These are phyloP conservation scores for Filobasidium wieringae DNA, from an alignment of 768 basidiomycete species.

Conservation along the genomic window DNA sequence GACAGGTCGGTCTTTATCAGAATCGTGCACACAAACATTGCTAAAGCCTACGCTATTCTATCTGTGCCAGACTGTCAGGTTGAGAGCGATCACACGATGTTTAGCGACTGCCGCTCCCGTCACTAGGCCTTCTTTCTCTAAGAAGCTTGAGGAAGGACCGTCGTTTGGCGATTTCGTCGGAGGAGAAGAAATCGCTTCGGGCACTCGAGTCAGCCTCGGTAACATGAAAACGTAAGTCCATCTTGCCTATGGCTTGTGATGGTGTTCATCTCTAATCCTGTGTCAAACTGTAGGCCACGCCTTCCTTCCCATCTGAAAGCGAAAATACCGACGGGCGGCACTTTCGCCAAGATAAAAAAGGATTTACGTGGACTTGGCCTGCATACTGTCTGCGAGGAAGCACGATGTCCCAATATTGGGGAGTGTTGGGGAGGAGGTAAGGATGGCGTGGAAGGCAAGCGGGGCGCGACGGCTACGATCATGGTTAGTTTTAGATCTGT, in stretches of 20 bases:
- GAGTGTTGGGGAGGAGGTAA: conserved; percentile 88
- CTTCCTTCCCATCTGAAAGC: conserved; percentile 82
- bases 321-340: conserved; percentile 73
- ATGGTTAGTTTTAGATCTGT: conserved; percentile 55
- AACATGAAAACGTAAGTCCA: conserved; percentile 31
- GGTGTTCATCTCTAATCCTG: neutral
- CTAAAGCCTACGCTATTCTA: too few species aligned
- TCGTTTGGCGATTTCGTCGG: conserved; percentile 37
- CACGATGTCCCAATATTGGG: conserved; percentile 97
- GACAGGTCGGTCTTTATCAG: too few species aligned
- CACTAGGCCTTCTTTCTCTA: neutral
- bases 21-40: too few species aligned
- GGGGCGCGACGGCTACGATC: conserved; percentile 89
- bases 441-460: conserved; percentile 59
- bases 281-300: conserved; percentile 51
- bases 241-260: neutral
- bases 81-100: too few species aligned
- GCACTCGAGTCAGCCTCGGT: conserved; percentile 26
- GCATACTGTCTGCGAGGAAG: conserved; percentile 97
- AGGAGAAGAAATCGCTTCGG: conserved; percentile 23
- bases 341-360: conserved; percentile 85
- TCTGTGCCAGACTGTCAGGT: too few species aligned
- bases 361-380: conserved; percentile 82
- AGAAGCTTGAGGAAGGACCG: conserved; percentile 30
- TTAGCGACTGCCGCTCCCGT: neutral